Base-by-base conservation (phyloP, 139 green algal species). In the Edaphochlamys debaryana region DNA sequence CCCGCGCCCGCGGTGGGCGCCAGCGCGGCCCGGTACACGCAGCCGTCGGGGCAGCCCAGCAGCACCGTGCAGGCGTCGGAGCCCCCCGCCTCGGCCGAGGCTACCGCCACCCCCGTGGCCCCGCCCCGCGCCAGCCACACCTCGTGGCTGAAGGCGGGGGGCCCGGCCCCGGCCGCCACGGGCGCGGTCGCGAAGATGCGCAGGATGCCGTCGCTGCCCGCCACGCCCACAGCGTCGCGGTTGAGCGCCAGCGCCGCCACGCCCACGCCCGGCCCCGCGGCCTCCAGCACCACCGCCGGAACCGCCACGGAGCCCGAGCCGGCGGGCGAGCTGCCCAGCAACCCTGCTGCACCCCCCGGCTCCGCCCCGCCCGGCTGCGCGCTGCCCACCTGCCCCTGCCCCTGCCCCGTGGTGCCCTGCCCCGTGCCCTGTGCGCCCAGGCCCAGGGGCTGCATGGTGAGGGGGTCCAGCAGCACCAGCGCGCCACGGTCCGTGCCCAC, bases 221-320 rank as follows among this genome's bases (percentile, higher is more conserved):
- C 60, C 9, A 89, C 85, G 27, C 60, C 85, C 52, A 89, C 38
- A 19, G 76, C 32, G 66, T 89, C 85, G 0, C 85, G 63, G 54
- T 75, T 89, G 3, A 89, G 42, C 15, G 73, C 32, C 42, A 89
- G 40, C 2, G 63, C 66, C 8, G 76, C 52, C 42, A 82, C 76
- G 19, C 42, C 76, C 22, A 42, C 76, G 32, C 76, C 76, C 37
- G 76, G 63, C 3, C 62, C 76, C 27, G 30, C 62, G 0, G 63
- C 30, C 32, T 82, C 63, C 19, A 36, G 34, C 38, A 82, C 63
- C 76, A 82, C 4, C 67, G 32, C 84, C 23, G 68, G 38, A 56
- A 29, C 52, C 30, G 30, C 54, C 45, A 13, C 13, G 13, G 11
- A 22, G 11, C 9, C 11, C 45, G 45, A 22, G 45, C 45, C 45